Evolutionary conservation across 2,329 filamentous ascomycete species (phyloP).

Genomic region (Colletotrichum musicola): DNA sequence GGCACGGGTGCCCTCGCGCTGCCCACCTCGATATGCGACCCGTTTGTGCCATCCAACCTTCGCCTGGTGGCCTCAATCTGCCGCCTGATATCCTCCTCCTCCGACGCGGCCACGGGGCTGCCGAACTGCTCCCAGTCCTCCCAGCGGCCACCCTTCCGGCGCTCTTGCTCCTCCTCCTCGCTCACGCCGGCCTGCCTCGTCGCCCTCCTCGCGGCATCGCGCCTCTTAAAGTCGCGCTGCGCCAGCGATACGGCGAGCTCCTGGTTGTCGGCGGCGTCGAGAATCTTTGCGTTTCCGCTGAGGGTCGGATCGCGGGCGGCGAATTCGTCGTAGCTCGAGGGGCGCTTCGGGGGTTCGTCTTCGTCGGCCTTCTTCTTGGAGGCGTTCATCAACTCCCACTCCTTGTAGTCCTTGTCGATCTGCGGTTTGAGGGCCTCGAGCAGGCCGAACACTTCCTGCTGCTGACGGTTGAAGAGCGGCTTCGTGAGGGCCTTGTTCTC

Average conservation of each 20-base stretch:
- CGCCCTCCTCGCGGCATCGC: constrained; percentile 71
- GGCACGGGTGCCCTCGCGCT: constrained; percentile 38
- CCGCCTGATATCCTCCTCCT: constrained; percentile 60
- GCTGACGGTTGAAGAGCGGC: constrained; percentile 61
- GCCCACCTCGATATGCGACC: constrained; percentile 41
- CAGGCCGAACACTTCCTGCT: constrained; percentile 70
- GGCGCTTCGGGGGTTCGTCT: constrained; percentile 39
- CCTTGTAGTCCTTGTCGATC: constrained; percentile 78
- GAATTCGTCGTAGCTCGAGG: constrained; percentile 58
- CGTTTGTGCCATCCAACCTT: constrained; percentile 55
- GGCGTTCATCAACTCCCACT: constrained; percentile 70
- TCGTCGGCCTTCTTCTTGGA: constrained; percentile 48
- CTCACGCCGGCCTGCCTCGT: constrained; percentile 69
- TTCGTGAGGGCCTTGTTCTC: constrained; percentile 74
- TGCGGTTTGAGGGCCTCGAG: constrained; percentile 85
- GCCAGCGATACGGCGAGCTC: constrained; percentile 84
- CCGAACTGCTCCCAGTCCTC: constrained; percentile 52
- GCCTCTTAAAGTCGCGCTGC: constrained; percentile 76
- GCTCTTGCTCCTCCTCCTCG: constrained; percentile 68
- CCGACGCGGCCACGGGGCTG: constrained; percentile 40
- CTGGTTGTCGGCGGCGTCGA: constrained; percentile 78
- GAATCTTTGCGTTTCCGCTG: constrained; percentile 66
- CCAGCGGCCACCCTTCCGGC: constrained; percentile 61
- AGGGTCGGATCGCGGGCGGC: constrained; percentile 73
- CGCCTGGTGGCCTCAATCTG: constrained; percentile 68